A percentile compares a stretch with the other conserved stretches of the same genome.
phyloP scores from a whole-genome alignment of 768 basidiomycete species.

The Chalciporus pseudorubinellus region DNA sequence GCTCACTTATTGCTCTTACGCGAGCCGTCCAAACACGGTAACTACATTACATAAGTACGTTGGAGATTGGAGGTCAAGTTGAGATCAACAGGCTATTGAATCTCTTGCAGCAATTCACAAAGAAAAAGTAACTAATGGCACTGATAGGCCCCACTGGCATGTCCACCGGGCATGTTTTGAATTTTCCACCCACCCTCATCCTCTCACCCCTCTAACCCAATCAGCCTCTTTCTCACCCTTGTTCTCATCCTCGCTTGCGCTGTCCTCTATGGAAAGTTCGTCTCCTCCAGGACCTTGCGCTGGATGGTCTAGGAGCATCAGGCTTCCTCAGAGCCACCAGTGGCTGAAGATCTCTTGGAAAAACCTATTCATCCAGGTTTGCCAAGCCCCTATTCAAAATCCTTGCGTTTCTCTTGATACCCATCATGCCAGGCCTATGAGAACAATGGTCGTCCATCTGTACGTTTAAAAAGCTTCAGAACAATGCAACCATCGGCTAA shows the following conservation, averaged over 20 bases:
- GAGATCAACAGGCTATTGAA: too few species aligned
- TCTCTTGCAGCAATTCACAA: too few species aligned
- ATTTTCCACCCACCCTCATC: neutral
- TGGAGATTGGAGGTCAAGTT: too few species aligned
- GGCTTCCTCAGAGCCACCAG: conserved; percentile 37
- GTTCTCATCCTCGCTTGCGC: conserved; percentile 5
- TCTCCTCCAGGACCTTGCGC: conserved; percentile 39
- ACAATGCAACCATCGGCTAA: neutral
- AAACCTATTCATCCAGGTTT: conserved; percentile 43
- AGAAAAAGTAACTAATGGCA: neutral
- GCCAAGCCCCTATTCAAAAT: neutral
- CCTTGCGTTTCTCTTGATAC: neutral
- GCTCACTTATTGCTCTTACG: neutral
- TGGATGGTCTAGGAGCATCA: conserved; percentile 35
- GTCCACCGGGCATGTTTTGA: neutral
- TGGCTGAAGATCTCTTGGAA: conserved; percentile 48
- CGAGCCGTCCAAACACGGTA: neutral
- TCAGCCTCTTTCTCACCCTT: neutral
- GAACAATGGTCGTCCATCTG: conserved; percentile 46
- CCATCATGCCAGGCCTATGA: conserved; percentile 28
- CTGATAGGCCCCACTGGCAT: neutral
- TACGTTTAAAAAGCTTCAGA: conserved; percentile 20
- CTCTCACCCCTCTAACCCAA: neutral
- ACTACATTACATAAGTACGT: conserved; percentile 9
- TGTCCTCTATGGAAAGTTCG: conserved; percentile 11